Evolutionary conservation across 2,329 filamentous ascomycete genomes (phyloP).

Genomic region (Paracamarosporium sp.): DNA sequence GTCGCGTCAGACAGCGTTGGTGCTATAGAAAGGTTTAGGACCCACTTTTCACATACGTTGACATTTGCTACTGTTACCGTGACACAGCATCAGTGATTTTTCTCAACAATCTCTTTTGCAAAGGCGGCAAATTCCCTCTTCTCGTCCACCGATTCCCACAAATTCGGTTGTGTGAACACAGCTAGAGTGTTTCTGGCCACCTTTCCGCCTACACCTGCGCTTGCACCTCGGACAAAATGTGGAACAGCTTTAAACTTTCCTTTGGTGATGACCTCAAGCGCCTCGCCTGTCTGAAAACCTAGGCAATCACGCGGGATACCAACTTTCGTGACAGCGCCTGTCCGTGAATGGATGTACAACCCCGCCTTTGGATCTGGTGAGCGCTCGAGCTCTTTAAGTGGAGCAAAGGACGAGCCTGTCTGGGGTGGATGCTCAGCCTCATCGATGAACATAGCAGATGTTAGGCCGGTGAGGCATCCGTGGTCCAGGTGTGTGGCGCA

Average conservation of each 20-base stretch:
- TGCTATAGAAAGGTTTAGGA: background rate
- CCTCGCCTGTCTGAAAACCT: slow-evolving; percentile 94
- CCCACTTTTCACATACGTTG: too few relatives aligned
- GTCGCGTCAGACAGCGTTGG: too few relatives aligned
- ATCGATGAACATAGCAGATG: slow-evolving; percentile 95
- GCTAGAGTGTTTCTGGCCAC: slow-evolving; percentile 80
- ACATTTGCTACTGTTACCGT: background rate
- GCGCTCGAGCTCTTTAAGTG: slow-evolving; percentile 72
- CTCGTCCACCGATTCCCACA: slow-evolving; percentile 79
- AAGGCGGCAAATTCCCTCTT: slow-evolving; percentile 78
- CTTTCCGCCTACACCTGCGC: slow-evolving; percentile 56
- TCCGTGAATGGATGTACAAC: slow-evolving; percentile 90
- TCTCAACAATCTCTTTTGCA: slow-evolving; percentile 62
- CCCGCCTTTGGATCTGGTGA: slow-evolving; percentile 87
- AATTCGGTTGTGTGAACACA: slow-evolving; percentile 95
- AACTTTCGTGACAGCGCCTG: slow-evolving; percentile 85
- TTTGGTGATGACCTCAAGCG: slow-evolving; percentile 87
- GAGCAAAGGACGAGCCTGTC: slow-evolving; percentile 45
- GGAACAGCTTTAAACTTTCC: slow-evolving; percentile 93
- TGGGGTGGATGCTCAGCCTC: slow-evolving; percentile 61
- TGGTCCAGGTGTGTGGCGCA: slow-evolving; percentile 91
- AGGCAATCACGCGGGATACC: slow-evolving; percentile 90
- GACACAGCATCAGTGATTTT: slow-evolving; percentile 46
- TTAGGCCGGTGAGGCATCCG: slow-evolving; percentile 91
- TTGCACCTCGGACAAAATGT: slow-evolving; percentile 87